Evolutionary conservation across 192 early-diverging fungal species (phyloP), one percentile per base, ranked within the genome.

Genomic region (Spizellomyces punctatus): DNA sequence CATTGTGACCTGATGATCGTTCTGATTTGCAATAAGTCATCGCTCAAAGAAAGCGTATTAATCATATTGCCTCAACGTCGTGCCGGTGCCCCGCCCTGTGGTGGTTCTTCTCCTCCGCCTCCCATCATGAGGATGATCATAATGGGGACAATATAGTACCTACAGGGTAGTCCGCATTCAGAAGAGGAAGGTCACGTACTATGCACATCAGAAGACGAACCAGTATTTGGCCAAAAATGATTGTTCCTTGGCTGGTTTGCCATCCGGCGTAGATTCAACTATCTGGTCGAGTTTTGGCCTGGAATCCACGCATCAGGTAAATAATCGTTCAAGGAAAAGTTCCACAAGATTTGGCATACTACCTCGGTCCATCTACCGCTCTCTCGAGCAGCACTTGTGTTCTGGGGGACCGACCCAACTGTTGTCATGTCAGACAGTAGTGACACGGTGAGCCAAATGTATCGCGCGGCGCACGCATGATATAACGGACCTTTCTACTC

Each of bases 201-300:
- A 14, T 44, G 46, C 2, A 69, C n/a, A 59, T 22, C 47, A 17
- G 46, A 36, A 8, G 48, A 27, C 75, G 46, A 27, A 76, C 68
- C 75, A 76, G 43, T 76, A 76, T 43, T 76, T 76, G 48, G 70
- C 61, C 5, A 70, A 58, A 27, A 70, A 71, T 19, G 68, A 48
- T 56, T 71, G 10, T 59, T 70, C 68, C n/a, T 49, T n/a, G 43
- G 47, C 43, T 41, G 75, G 62, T 57, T 76, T 76, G 22, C 75
- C 75, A 58, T 76, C 75, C 17, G 42, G 22, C 3, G 75, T 76
- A 10, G 17, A 47, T 46, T 66, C 72, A 41, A 63, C 61, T 16
- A 76, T 76, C 58, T 65, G 60, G 47, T 76, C 75, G 0, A 76
- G 69, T 8, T 50, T 42, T 45, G 75, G 74, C 27, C 74, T 75